Evolutionary conservation across 148 eudicot species (phyloP).

Genomic region (Rhododendron molle): DNA sequence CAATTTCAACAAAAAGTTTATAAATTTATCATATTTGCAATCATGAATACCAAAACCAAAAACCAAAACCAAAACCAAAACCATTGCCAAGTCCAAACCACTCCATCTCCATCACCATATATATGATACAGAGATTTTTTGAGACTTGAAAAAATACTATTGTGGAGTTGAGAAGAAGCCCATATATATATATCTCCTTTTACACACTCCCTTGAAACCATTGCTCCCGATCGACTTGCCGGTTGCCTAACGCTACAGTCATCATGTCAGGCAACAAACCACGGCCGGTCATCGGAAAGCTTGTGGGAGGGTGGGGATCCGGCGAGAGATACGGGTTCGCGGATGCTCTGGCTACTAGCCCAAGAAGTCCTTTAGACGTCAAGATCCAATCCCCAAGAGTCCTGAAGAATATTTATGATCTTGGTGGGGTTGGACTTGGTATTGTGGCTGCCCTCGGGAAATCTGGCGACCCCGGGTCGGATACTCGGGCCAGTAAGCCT

Average conservation of each 20-base stretch:
- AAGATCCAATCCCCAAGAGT: conserved; percentile 39
- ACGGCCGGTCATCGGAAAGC: conserved; percentile 22
- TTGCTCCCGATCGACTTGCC: not conserved
- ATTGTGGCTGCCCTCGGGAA: conserved; percentile 63
- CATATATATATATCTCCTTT: not conserved
- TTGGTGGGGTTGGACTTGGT: conserved; percentile 66
- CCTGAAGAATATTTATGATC: conserved; percentile 29
- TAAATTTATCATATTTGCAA: not conserved
- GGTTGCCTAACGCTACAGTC: not conserved
- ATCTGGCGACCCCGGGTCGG: conserved; percentile 11
- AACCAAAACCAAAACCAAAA: not conserved
- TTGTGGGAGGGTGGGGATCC: not conserved
- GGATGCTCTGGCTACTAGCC: conserved; percentile 26
- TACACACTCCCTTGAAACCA: not conserved
- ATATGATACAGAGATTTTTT: not conserved
- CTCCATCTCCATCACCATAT: not conserved
- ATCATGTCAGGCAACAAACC: conserved; percentile 39
- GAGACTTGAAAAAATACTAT: not conserved
- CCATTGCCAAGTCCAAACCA: not conserved
- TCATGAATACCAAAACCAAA: not conserved
- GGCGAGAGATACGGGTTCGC: conserved; percentile 14
- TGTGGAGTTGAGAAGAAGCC: not conserved
- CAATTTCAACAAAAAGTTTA: not conserved
- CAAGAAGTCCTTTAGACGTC: conserved; percentile 36
- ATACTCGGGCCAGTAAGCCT: conserved; percentile 26